Base-by-base conservation (phyloP, 192 early-diverging fungal genomes). In the Backusella australiensis region DNA sequence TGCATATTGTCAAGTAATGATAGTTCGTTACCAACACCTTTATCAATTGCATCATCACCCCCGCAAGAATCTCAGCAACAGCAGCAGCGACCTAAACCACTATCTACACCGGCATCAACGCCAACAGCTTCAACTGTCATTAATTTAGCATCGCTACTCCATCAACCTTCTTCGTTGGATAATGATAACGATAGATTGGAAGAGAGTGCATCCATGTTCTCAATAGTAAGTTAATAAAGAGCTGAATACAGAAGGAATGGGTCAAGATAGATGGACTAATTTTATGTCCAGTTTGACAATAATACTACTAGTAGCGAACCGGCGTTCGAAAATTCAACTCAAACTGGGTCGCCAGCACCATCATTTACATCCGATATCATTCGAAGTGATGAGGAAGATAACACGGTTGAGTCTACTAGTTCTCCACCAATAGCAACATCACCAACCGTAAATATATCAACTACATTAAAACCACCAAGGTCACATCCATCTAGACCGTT, bases 111-210 rank as follows among this genome's bases (percentile, higher is more conserved):
- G 14, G 15, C 6, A 32, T 29, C 44, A 41, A 44, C 41, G 34
- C 26, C 70, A 46, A 42, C 39, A 34, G 3, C 23, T 46, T 44
- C 70, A 29, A 17, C 38, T 23, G 68, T 23, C 8, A 17, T 69
- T 69, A 39, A 69, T 69, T 63, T 63, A 63, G 56, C 56, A 23
- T 63, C 56, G n/a, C 12, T 63, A 29, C 56, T 63, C 11, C 56
- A 63, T 29, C 56, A 63, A 32, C 21, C 56, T 11, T 63, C 56
- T 63, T 29, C 56, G 0, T 63, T 63, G 23, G 56, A 63, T 63
- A n/a, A 63, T 63, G 4, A 29, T 63, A 23, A 29, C 26, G 23
- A 63, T 63, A 63, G 12, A 29, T 29, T 63, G 11, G 56, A 63
- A 9, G 56, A 63, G 0, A 29, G 56, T 29, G 3, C 56, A 63